Evolutionary conservation across 2,329 filamentous ascomycete genomes (phyloP), one percentile per base, ranked within the genome.

Genomic region (Xylariaceae sp.): DNA sequence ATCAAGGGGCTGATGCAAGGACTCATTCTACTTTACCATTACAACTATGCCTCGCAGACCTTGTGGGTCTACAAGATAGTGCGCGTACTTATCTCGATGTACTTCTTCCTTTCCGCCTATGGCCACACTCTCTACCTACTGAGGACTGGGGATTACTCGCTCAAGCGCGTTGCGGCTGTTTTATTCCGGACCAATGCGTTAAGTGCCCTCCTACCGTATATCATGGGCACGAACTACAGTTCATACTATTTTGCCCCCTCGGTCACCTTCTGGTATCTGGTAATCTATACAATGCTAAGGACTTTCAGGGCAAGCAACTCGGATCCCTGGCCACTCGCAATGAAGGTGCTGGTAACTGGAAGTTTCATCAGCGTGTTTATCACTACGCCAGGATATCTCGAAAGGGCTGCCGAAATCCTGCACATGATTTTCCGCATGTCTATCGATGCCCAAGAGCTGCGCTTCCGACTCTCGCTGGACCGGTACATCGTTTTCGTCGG

Each of bases 1-100:
- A 84, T 82, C 76, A 87, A 86, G 68, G 84, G 84, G 2, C 79
- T 81, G 74, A 83, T 87, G 79, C 82, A 86, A 57, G 72, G 74
- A 13, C 67, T 84, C 16, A 69, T 76, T 43, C 60, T 76, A 4
- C 68, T 82, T 12, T 86, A 83, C 60, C 78, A 83, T 54, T 86
- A 82, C 64, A 79, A 80, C 33, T 75, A 78, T 17, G 78, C 75
- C 22, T 79, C 75, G 6, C 71, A 71, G 54, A 63, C 69, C 2
- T 64, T 81, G 5, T 75, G 75, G 61, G 73, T 82, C 31, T 82
- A 84, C 66, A 74, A 81, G 59, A 67, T 81, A 47, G 69, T 81
- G 12, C 76, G 80, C 14, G 63, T 85, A 4, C 69, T 80, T 19
- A 72, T 83, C 6, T 75, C 81, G 1, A 73, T 75, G 1, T 87